Conservation (phyloP, 2,329 filamentous ascomycete genomes). For the Alternaria hordeiaustralica region DNA sequence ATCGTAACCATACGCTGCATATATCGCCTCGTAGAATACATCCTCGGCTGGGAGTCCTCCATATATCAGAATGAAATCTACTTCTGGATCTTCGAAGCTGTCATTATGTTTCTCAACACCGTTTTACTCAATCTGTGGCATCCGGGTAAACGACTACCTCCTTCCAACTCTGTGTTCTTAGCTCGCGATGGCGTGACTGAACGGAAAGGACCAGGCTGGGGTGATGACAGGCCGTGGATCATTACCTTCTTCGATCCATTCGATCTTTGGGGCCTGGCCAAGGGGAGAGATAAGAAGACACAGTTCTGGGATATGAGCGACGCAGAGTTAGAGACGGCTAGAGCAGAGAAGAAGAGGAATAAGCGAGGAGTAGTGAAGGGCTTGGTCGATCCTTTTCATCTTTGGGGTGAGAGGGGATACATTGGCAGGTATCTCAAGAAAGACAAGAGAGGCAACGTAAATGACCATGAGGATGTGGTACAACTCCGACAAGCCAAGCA, state of each 20-base stretch:
- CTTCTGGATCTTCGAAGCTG: slow-evolving; percentile 62
- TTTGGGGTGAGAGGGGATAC: slow-evolving; percentile 39
- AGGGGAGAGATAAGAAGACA: slow-evolving; percentile 42
- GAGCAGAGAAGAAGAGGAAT: slow-evolving; percentile 34
- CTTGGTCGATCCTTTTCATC: slow-evolving; percentile 39
- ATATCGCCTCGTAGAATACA: slow-evolving; percentile 61
- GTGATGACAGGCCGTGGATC: slow-evolving; percentile 55
- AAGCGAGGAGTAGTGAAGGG: slow-evolving; percentile 29
- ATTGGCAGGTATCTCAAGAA: slow-evolving; percentile 34
- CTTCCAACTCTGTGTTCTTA: slow-evolving; percentile 59
- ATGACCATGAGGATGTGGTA: neutral
- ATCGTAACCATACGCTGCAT: slow-evolving; percentile 59
- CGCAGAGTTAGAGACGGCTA: slow-evolving; percentile 35
- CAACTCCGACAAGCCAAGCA: neutral
- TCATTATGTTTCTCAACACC: slow-evolving; percentile 60
- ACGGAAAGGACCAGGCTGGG: slow-evolving; percentile 57
- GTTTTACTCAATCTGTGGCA: slow-evolving; percentile 60
- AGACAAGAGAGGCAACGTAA: neutral
- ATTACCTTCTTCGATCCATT: slow-evolving; percentile 49
- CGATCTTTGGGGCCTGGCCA: slow-evolving; percentile 42
- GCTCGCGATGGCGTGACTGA: slow-evolving; percentile 61
- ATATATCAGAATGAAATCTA: slow-evolving; percentile 57
- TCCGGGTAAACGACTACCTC: slow-evolving; percentile 58
- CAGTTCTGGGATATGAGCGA: slow-evolving; percentile 48
- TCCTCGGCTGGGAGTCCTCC: slow-evolving; percentile 45